Percentiles rank a stretch among this genome's conserved stretches.
These are phyloP conservation scores for Aegilops longissima DNA, from an alignment of 176 grass and related monocot species.

Conservation along the genomic window DNA sequence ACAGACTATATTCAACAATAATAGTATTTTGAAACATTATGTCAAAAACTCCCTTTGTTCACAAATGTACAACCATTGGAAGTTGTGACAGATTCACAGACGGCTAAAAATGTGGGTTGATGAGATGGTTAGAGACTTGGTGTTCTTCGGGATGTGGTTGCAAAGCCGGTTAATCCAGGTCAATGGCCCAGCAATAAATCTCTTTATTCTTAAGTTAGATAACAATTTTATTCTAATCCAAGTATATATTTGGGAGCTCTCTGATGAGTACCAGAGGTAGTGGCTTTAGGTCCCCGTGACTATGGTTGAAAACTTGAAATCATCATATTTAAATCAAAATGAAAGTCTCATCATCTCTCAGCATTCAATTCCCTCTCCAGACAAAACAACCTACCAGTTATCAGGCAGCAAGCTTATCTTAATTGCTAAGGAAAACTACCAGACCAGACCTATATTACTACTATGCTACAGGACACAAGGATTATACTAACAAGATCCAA, in stretches of 20 bases:
- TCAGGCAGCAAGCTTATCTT: too few relatives aligned
- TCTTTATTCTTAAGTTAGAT: neutral
- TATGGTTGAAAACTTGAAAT: too few relatives aligned
- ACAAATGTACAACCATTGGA: neutral
- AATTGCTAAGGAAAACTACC: too few relatives aligned
- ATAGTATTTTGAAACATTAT: neutral
- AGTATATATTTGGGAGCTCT: neutral
- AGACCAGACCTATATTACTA: too few relatives aligned
- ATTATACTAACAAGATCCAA: neutral
- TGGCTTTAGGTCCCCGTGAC: too few relatives aligned
- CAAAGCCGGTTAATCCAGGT: neutral
- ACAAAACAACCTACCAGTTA: too few relatives aligned
- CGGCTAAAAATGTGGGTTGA: neutral
- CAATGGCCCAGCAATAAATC: neutral
- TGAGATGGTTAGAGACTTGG: neutral
- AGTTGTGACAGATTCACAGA: neutral
- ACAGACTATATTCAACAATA: neutral
- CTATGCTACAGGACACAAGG: too few relatives aligned
- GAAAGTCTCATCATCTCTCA: too few relatives aligned
- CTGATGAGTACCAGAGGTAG: too few relatives aligned
- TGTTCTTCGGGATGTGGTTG: neutral
- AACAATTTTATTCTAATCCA: neutral
- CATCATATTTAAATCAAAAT: too few relatives aligned
- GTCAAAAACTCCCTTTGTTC: neutral
- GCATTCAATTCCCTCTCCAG: too few relatives aligned